phyloP scores from a whole-genome alignment of 139 green algal genomes.

The Diplosphaera chodatii region DNA sequence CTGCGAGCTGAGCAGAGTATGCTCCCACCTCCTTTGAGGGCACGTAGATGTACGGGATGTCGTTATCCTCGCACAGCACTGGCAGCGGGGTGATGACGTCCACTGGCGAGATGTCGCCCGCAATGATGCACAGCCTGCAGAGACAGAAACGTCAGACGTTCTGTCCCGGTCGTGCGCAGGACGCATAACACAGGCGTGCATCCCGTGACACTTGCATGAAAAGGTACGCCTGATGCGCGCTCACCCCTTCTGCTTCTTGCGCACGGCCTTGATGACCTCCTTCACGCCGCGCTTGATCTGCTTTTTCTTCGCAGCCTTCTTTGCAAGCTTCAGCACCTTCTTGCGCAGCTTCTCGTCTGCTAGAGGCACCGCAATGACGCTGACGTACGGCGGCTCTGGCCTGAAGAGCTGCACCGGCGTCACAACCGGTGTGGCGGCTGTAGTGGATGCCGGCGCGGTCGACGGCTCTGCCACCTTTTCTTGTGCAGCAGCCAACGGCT shows the following conservation, averaged over 20 bases:
- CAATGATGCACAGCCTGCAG: constrained; percentile 86
- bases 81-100: constrained; percentile 97
- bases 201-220: too few relatives aligned
- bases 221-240: too few relatives aligned
- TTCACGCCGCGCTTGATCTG: constrained; percentile 95
- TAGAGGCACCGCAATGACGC: constrained; percentile 84
- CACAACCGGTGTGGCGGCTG: not conserved
- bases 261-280: constrained; percentile 95
- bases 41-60: constrained; percentile 96
- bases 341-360: constrained; percentile 91
- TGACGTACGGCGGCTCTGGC: constrained; percentile 13
- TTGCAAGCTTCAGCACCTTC: constrained; percentile 84
- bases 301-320: constrained; percentile 93
- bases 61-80: constrained; percentile 90
- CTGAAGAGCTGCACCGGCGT: constrained; percentile 2
- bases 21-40: constrained; percentile 87
- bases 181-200: too few relatives aligned
- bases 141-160: too few relatives aligned
- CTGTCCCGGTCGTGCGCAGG: too few relatives aligned
- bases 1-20: too few relatives aligned
- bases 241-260: constrained; percentile 90
- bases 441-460: not conserved
- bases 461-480: not conserved
- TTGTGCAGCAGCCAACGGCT: not conserved
- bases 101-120: constrained; percentile 95